A percentile compares a stretch with the other conserved stretches of the same genome.
Evolutionary conservation across 2,329 filamentous ascomycete species (phyloP).

Genomic region (Hypoxylon sp.): DNA sequence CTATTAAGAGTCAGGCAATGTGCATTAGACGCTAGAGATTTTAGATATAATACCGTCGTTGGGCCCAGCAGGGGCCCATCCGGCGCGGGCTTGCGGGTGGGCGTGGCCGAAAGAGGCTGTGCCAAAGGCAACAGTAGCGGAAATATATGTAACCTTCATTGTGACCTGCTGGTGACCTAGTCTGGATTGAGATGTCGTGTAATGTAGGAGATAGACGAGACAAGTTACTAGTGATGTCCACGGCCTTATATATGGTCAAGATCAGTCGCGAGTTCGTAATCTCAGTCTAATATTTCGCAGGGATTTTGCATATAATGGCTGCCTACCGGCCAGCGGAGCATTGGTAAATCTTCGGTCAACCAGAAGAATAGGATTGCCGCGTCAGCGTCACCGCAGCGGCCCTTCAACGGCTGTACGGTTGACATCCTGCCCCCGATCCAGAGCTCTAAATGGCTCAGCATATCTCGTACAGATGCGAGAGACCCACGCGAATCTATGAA

Average conservation of each 20-base stretch:
- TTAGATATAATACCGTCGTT: slow-evolving; percentile 30
- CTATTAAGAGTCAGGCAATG: slow-evolving; percentile 26
- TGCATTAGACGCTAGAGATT: not conserved
- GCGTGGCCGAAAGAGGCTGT: slow-evolving; percentile 12
- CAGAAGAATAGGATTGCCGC: slow-evolving; percentile 16
- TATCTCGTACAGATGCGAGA: not conserved
- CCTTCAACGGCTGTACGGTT: not conserved
- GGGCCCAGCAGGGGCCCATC: slow-evolving; percentile 30
- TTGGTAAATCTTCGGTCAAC: slow-evolving; percentile 10
- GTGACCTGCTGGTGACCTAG: slow-evolving; percentile 21
- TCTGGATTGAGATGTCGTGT: not conserved
- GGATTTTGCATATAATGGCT: not conserved
- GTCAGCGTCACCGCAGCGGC: slow-evolving; percentile 17
- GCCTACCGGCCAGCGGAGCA: slow-evolving; percentile 1
- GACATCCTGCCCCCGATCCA: slow-evolving; percentile 1
- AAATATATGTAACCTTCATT: slow-evolving; percentile 32
- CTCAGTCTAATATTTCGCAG: not conserved
- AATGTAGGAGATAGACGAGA: not conserved
- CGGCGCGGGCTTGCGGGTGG: slow-evolving; percentile 5
- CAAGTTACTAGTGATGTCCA: not conserved
- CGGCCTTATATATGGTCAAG: slow-evolving; percentile 14
- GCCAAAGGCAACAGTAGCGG: slow-evolving; percentile 22
- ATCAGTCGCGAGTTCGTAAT: not conserved
- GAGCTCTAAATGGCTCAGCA: not conserved
- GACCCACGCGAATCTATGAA: slow-evolving; percentile 5